Conservation (phyloP, 495 filamentous ascomycete genomes). For the Aspergillus nanangensis region DNA sequence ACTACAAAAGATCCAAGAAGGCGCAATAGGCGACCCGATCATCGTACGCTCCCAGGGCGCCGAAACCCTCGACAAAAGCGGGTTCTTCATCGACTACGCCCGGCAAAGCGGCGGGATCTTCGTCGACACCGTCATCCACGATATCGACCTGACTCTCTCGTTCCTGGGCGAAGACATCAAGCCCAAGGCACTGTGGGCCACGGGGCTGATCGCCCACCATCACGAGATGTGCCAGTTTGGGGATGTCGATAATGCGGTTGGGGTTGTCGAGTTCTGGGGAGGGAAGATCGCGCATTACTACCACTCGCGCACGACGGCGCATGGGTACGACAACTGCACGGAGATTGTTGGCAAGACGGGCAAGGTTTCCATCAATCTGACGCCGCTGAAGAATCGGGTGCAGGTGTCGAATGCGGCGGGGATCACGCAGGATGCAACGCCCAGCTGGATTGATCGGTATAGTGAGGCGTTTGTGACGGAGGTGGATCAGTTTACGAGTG, state of each 20-base stretch:
- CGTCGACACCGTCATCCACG: slow-evolving; percentile 1
- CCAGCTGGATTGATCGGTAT: slow-evolving; percentile 7
- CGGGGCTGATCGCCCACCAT: neutral
- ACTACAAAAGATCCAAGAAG: neutral
- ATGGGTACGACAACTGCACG: neutral
- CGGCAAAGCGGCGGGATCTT: neutral
- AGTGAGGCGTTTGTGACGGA: slow-evolving; percentile 13
- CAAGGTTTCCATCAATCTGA: neutral
- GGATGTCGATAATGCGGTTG: neutral
- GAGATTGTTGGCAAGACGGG: neutral
- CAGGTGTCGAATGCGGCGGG: neutral
- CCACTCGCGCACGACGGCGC: neutral
- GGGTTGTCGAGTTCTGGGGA: neutral
- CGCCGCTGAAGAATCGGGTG: neutral
- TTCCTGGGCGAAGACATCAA: neutral
- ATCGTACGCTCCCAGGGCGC: neutral
- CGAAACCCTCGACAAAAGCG: neutral
- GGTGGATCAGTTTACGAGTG: slow-evolving; percentile 29
- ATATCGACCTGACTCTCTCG: neutral
- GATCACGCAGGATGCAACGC: slow-evolving; percentile 1
- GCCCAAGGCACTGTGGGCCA: neutral
- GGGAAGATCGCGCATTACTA: neutral
- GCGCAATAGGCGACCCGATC: neutral
- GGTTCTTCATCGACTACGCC: neutral
- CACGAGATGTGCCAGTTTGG: neutral